Evolutionary conservation across 305 asterid species (phyloP), one percentile per base, ranked within the genome.

Genomic region (Euphrasia arctica): DNA sequence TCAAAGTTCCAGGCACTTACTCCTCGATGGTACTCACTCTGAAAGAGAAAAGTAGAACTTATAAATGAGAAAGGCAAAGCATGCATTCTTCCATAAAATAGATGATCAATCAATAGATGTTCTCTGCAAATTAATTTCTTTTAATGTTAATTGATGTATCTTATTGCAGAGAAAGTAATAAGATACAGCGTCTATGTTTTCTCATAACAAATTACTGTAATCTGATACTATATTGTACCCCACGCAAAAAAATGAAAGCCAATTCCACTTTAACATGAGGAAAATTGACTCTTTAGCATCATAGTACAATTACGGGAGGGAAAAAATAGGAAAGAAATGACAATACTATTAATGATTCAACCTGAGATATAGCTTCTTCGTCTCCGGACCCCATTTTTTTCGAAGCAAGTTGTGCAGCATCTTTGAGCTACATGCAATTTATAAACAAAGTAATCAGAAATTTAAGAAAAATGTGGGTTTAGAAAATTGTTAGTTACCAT

Each of bases 1-100:
- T 94, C 98, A 74, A 94, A 94, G 79, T 94, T 94, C 99, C 99
- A 94, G 43, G 96, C 97, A 71, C 99, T 94, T 70, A 94, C 98
- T 72, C 99, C 99, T 70, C 99, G 89, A 80, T 94, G 95, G 76
- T 94, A 94, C 82, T 88, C 95, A 72, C 96, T 90, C 99, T 94
- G 91, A 70, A 73, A 83, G 58, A 58, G 57, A 70, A 42, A 69
- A 67, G 45, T 28, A 52, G 64, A 72, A 56, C 66, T 61, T 18
- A 52, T 54, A 62, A 66, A 65, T 65, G 52, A 62, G 31, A 55
- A 34, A 42, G 31, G 59, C 9, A 11, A 56, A 58, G 15, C 41
- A 34, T 8, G 41, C 45, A 34, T n/a, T 14, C 1, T 34, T 51
- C 25, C 22, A 18, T 18, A 18, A 18, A 18, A 18, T 18, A 18